phyloP scores from a whole-genome alignment of 129 eudicot genomes.

The Centaurea solstitialis region DNA sequence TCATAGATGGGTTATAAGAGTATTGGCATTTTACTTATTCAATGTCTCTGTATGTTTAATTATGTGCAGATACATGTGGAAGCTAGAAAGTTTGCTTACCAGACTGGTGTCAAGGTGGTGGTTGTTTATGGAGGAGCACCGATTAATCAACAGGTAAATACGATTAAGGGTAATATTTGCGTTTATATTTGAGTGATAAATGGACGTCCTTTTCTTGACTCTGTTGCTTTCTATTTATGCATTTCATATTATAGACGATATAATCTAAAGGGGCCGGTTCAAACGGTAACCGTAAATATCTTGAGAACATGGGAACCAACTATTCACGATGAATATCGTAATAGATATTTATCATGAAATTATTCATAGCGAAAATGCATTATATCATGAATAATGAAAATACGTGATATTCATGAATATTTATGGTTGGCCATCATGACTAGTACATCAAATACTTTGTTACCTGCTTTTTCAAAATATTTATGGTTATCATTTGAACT shows the following conservation, averaged over 20 bases:
- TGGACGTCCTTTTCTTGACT: background rate
- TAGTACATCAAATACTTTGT: background rate
- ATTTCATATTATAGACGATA: background rate
- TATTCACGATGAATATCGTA: background rate
- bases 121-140: slow-evolving; percentile 90
- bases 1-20: background rate
- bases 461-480: background rate
- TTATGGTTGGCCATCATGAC: background rate
- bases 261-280: background rate
- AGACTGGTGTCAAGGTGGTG: slow-evolving; percentile 79
- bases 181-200: background rate
- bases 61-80: slow-evolving; percentile 62
- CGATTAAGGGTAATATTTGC: background rate
- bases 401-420: background rate
- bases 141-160: slow-evolving; percentile 54
- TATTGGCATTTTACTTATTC: background rate
- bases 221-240: background rate
- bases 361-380: background rate
- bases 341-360: background rate
- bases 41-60: slow-evolving; percentile 1
- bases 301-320: background rate
- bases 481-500: background rate
- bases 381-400: background rate
- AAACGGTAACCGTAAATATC: background rate
- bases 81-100: slow-evolving; percentile 73